Conservation (phyloP, 2,329 filamentous ascomycete species). For the Thielaviopsis punctulata region DNA sequence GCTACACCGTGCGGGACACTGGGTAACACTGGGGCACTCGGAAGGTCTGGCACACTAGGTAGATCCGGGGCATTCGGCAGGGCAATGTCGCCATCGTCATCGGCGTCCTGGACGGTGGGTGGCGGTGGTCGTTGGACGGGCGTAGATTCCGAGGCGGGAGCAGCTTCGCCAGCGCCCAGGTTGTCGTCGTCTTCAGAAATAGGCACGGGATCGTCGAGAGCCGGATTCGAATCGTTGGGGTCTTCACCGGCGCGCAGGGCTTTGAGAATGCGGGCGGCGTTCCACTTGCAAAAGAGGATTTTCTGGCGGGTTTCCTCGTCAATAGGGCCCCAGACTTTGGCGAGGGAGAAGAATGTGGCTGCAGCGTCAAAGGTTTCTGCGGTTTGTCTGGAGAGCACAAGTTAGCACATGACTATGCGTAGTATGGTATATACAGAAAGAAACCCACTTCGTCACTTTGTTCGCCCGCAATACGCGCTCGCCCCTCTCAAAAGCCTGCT, state of each 20-base stretch:
- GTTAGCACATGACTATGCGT: not conserved
- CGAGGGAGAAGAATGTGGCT: constrained; percentile 77
- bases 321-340: constrained; percentile 63
- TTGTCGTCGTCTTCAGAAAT: constrained; percentile 14
- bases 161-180: constrained; percentile 14
- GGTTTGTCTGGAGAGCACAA: constrained; percentile 46
- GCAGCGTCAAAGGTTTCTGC: constrained; percentile 88
- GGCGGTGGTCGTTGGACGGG: constrained; percentile 9
- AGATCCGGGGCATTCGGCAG: not conserved
- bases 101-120: constrained; percentile 4
- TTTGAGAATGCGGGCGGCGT: constrained; percentile 76
- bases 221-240: constrained; percentile 77
- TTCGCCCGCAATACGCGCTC: constrained; percentile 68
- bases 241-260: constrained; percentile 82
- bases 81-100: constrained; percentile 8
- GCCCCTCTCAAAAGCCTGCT: constrained; percentile 72
- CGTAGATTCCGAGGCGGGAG: constrained; percentile 15
- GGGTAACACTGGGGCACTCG: not conserved
- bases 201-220: constrained; percentile 29
- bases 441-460: constrained; percentile 56
- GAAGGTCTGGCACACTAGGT: too few relatives aligned
- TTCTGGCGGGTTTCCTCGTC: constrained; percentile 67
- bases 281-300: constrained; percentile 94
- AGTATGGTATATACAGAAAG: not conserved
- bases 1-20: constrained; percentile 5